Evolutionary conservation across 75 land plant species (phyloP).

Genomic region (Sequoiadendron giganteum): DNA sequence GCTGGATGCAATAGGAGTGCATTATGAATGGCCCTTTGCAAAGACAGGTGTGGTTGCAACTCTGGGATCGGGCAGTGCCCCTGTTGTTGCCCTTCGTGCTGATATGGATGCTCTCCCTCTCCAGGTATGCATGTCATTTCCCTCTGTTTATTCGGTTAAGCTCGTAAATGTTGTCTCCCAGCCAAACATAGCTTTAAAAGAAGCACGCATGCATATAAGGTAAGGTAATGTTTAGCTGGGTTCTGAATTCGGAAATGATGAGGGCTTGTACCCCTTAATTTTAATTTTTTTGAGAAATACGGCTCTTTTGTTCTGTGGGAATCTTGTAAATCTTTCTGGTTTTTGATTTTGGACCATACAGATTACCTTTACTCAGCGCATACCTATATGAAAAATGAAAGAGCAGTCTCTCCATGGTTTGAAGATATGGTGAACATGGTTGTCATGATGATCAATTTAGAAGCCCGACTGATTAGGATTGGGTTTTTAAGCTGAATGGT

Average conservation of each 20-base stretch:
- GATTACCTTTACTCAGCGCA: no score
- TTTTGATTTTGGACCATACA: no score
- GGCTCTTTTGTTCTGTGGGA: no score
- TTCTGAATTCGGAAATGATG: neutral
- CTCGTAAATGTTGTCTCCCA: neutral
- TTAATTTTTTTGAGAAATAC: no score
- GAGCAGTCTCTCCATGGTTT: no score
- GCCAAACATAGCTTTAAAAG: neutral
- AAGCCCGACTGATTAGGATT: no score
- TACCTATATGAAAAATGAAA: no score
- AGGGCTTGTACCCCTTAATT: neutral
- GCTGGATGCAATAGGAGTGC: constrained; percentile 58
- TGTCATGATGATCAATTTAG: no score
- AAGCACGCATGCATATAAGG: neutral
- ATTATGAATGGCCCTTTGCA: constrained; percentile 69
- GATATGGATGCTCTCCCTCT: constrained; percentile 90
- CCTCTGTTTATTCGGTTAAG: neutral
- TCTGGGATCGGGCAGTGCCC: constrained; percentile 52
- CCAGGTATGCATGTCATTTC: constrained; percentile 36
- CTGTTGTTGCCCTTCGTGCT: constrained; percentile 66
- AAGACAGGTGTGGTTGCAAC: constrained; percentile 65
- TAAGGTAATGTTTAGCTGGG: neutral
- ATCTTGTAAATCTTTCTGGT: no score
- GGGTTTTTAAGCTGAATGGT: no score
- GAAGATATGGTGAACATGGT: no score